Base-by-base conservation (phyloP, 2,329 filamentous ascomycete species). In the Neurospora sp. region DNA sequence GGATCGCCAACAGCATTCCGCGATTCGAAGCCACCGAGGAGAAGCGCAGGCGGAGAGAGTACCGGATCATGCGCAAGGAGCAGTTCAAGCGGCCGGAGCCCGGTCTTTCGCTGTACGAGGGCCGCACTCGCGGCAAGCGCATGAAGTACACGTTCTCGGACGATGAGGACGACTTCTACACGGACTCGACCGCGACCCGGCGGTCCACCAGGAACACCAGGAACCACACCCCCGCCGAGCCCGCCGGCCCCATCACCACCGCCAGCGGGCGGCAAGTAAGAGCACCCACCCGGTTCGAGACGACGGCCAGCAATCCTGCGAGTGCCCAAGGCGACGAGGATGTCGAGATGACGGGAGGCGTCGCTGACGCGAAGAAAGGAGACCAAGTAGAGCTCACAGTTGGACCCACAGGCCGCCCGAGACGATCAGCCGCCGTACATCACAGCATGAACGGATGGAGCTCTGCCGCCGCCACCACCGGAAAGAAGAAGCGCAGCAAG, bases 91-190 rank as follows among this genome's bases (percentile, higher is more conserved):
- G 93, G 5, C 93, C 93, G 6, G 94, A 97, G 75, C 90, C 91
- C 10, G 93, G 93, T 4, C 96, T 95, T 78, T 97, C 94, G 0
- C 84, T 97, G 70, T 99, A 99, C 79, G 96, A 99, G 82, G 96
- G 96, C 67, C 92, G 96, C 68, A 99, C 96, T 5, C 89, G 96
- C 71, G 96, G 96, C 70, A 98, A 99, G 83, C 91, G 95, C 72
- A 91, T 97, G 82, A 96, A 94, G 80, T 99, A 99, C 78, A 99
- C 93, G 0, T 99, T 92, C 77, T 96, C 93, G 0, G 94, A 97
- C 68, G 92, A 96, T 33, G 92, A 78, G 74, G 90, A 90, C 41
- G 88, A 90, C 17, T 88, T 88, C 68, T 86, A 84, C 69, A 87
- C 87, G 36, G 72, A 73, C n/a, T 87, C 90, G 77, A 89, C 89